Base-by-base conservation (phyloP, 331 rosid genomes). In the Rhamnella rubrinervis region DNA sequence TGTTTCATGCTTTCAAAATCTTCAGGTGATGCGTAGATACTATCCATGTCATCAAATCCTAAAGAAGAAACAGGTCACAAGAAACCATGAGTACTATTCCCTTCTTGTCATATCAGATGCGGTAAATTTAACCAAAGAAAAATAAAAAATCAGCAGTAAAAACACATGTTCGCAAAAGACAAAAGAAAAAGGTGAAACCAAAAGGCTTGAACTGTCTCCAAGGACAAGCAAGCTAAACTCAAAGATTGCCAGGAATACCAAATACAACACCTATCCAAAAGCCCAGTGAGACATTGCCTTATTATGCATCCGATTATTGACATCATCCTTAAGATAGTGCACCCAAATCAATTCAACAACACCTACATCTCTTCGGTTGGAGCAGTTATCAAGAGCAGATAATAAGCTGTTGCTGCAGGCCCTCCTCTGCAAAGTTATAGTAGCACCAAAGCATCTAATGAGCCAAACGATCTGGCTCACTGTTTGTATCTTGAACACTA, bases 1-100 rank as follows among this genome's bases (percentile, higher is more conserved):
- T 71, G 44, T 71, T 82, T 73, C 84, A 89, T 4, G 76, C 26
- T 61, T 70, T 82, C 77, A 66, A 95, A 95, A 85, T 95, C 99
- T 16, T 87, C 93, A 41, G 88, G 90, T 1, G 99, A 87, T 8
- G 99, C 96, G 50, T 73, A 95, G 61, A 95, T 77, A 44, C 97
- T 93, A 70, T 91, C 97, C 78, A 82, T 77, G 23, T 86, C 96
- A 55, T 83, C 96, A 75, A 86, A 95, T 77, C 95, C 99, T 95
- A 72, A 46, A 18, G 23, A 62, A 79, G 41, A 82, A 78, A 61
- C 46, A 55, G 63, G 60, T 39, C 51, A 46, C 23, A 39, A 11
- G 49, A 50, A 20, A 44, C 59, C 10, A 67, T 55, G 19, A 56
- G 35, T 56, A 75, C 57, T 62, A 31, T 50, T 25, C 16, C 39